Base-by-base conservation (phyloP, 2,329 filamentous ascomycete species). In the Lasiodiplodia theobromae region DNA sequence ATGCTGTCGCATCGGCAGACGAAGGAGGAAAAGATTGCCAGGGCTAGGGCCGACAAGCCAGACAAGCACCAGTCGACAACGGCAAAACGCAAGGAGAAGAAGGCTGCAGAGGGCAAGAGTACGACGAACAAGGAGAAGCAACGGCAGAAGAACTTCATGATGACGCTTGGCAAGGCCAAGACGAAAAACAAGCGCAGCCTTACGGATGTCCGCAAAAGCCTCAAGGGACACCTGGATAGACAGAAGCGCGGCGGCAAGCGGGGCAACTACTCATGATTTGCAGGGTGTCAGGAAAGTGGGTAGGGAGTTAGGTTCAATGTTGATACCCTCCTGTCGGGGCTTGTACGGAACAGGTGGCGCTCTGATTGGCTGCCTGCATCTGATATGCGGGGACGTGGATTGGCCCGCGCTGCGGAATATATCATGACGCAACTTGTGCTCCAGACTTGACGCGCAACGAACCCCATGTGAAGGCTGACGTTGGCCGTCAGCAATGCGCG, bases 121-220 rank as follows among this genome's bases (percentile, higher is more conserved):
- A 94, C 93, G 47, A 98, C 95, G 72, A 99, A 99, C 82, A 92
- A 92, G 83, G 96, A 99, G 85, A 99, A 99, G 88, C 89, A 92
- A 52, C 86, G 95, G 73, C 93, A 93, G 87, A 99, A 99, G 92
- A 99, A 99, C 81, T 97, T 99, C 82, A 79, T 99, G 75, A 99
- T 99, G 96, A 98, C 95, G 49, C 82, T 99, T 70, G 93, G 95
- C 69, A 98, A 99, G 85, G 96, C 96, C 12, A 96, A 96, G 86
- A 88, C 87, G 73, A 99, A 98, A 86, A 91, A 96, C 77, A 97
- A 97, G 90, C 88, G 94, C 76, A 97, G 93, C 87, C 83, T 99
- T 80, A 88, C 92, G 14, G 91, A 97, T 82, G 94, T 93, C 71
- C 88, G 88, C 76, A 93, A 91, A 82, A 88, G 94, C 44, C 81